These are phyloP conservation scores for Hypholoma sublateritium DNA, from an alignment of 768 basidiomycete species.

Conservation along the genomic window DNA sequence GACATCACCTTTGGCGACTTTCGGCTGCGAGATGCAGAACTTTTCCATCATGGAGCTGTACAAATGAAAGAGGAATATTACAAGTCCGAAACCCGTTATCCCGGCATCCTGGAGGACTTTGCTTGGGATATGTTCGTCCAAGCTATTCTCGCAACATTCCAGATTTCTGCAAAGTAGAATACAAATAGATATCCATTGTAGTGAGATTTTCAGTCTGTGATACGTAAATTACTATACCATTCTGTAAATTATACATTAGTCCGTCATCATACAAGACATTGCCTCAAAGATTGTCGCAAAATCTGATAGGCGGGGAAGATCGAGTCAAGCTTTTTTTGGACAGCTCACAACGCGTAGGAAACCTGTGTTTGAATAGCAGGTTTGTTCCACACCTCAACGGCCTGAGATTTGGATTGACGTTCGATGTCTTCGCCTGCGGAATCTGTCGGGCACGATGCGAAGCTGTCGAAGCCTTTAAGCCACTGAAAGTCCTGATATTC, in stretches of 20 bases:
- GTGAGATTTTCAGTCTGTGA: neutral
- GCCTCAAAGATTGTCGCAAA: no score
- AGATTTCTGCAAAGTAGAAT: neutral
- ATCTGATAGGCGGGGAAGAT: no score
- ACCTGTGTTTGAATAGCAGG: neutral
- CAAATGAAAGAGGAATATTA: constrained; percentile 18
- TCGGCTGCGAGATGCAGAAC: constrained; percentile 41
- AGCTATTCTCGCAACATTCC: neutral
- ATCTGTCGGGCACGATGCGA: neutral
- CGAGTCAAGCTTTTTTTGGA: neutral
- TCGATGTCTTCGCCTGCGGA: neutral
- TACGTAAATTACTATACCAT: no score
- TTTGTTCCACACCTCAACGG: neutral
- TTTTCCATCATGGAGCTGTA: constrained; percentile 29
- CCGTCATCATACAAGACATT: neutral
- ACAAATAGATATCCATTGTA: neutral
- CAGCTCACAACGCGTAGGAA: neutral
- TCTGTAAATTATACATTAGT: neutral
- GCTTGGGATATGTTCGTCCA: constrained; percentile 18
- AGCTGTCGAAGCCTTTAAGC: constrained; percentile 11
- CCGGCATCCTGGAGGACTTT: constrained; percentile 15
- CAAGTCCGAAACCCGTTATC: constrained; percentile 10
- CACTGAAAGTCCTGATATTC: constrained; percentile 10
- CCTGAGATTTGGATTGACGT: neutral
- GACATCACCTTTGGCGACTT: constrained; percentile 44